These are phyloP conservation scores for Kodamaea derodonti DNA, from an alignment of 1,139 yeast species.

Conservation along the genomic window DNA sequence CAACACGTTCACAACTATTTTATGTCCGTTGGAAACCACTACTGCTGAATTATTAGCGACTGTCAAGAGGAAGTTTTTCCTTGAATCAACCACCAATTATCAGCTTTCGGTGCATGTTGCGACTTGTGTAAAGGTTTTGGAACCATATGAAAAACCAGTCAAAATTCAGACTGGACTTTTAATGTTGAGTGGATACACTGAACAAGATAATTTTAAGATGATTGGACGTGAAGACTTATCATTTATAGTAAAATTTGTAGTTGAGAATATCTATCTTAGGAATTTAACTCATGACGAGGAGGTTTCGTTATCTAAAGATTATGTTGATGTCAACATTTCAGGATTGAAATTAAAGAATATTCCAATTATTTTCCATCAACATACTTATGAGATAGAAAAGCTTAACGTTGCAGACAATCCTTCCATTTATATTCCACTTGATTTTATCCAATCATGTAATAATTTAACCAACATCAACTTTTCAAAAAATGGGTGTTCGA, in stretches of 20 bases:
- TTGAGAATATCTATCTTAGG: slow-evolving; percentile 68
- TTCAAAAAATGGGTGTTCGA: slow-evolving; percentile 69
- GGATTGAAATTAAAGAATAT: slow-evolving; percentile 77
- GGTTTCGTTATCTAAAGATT: slow-evolving; percentile 57
- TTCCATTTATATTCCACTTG: slow-evolving; percentile 76
- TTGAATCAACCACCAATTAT: slow-evolving; percentile 66
- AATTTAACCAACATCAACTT: slow-evolving; percentile 66
- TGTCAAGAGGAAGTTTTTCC: slow-evolving; percentile 72
- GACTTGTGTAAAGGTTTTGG: slow-evolving; percentile 69
- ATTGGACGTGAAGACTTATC: slow-evolving; percentile 88
- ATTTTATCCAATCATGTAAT: slow-evolving; percentile 79
- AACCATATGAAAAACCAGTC: slow-evolving; percentile 73
- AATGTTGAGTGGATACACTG: slow-evolving; percentile 75
- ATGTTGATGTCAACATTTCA: slow-evolving; percentile 70
- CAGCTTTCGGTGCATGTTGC: slow-evolving; percentile 81
- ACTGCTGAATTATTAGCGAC: slow-evolving; percentile 69
- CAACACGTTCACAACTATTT: slow-evolving; percentile 76
- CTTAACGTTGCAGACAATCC: slow-evolving; percentile 87
- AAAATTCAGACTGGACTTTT: slow-evolving; percentile 72
- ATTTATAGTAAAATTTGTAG: slow-evolving; percentile 78
- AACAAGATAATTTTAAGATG: slow-evolving; percentile 68
- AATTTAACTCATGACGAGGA: slow-evolving; percentile 69
- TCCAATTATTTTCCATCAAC: slow-evolving; percentile 78
- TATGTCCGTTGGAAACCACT: slow-evolving; percentile 72
- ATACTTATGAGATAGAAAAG: slow-evolving; percentile 76